These are phyloP conservation scores for Phytopythium vexans DNA, from an alignment of 352 stramenopile genomes.

Conservation along the genomic window DNA sequence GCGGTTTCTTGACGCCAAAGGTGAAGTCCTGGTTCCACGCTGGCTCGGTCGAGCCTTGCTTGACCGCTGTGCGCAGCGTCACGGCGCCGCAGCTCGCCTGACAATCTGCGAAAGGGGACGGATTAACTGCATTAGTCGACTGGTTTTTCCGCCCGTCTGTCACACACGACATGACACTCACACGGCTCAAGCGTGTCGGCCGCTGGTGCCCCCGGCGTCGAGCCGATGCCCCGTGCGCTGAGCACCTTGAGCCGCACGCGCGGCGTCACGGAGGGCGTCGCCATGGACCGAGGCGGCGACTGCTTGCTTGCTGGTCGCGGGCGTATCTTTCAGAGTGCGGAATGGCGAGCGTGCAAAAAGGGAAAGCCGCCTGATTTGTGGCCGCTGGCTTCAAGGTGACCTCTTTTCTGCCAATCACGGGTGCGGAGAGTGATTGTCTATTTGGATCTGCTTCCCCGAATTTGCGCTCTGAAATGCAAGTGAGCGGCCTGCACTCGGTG, in stretches of 20 bases:
- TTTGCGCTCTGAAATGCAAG: too few relatives aligned
- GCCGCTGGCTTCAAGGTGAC: background rate
- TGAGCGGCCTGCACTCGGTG: too few relatives aligned
- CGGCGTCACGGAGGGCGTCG: constrained; percentile 24
- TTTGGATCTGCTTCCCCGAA: too few relatives aligned
- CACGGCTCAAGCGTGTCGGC: background rate
- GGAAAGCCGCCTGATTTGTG: background rate
- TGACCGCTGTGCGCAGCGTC: constrained; percentile 39
- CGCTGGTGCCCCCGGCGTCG: background rate
- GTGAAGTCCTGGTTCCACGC: constrained; percentile 51
- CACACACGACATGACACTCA: background rate
- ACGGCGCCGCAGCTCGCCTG: constrained; percentile 51
- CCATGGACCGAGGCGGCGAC: background rate
- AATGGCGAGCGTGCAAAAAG: background rate
- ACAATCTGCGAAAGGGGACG: constrained; percentile 32
- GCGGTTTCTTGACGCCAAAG: constrained; percentile 49
- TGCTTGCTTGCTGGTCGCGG: background rate
- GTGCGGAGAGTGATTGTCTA: constrained; percentile 1
- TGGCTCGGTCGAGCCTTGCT: constrained; percentile 39
- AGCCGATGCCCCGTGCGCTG: constrained; percentile 25
- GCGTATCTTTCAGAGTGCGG: too few relatives aligned
- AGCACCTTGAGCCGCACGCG: constrained; percentile 39
- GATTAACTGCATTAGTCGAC: background rate
- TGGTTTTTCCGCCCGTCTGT: too few relatives aligned
- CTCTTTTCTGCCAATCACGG: constrained; percentile 1